Base-by-base conservation (phyloP, 2,329 filamentous ascomycete genomes). In the Ophiostoma triangulosporum region DNA sequence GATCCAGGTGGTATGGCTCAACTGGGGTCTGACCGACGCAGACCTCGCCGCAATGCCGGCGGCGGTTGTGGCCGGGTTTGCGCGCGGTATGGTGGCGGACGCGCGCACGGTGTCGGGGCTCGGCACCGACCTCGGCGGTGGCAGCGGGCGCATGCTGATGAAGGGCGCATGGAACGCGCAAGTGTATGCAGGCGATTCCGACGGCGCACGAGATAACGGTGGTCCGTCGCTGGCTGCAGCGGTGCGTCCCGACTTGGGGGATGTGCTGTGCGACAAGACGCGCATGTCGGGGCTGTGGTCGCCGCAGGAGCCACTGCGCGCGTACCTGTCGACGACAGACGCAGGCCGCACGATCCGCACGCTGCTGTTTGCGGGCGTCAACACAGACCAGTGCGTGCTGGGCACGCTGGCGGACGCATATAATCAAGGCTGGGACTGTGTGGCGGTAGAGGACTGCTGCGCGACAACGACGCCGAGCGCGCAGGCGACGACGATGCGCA, bases 301-400 rank as follows among this genome's bases (percentile, higher is more conserved):
- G 24, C 60, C 64, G 8, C 61, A 61, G 11, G 73, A 72, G 45
- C 65, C 68, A 7, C 65, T 76, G 46, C 69, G 69, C 52, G 63
- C 64, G 36, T 70, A 67, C 36, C 46, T 32, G 68, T 48, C 66
- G 66, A 0, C 70, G 70, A 22, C 50, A 54, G 70, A 58, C 45
- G 12, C 22, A 15, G 17, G 35, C 14, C 35, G 35, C 35, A 36
- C 8, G 6, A 40, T 26, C 11, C 38, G 15, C 24, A 80, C 76
- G 5, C 61, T 81, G 45, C 60, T 82, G 20, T 80, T 81, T 57
- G 65, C 74, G 1, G 78, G 78, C 0, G 77, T 80, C 12, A 81
- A 82, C 60, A 80, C 77, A 3, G 77, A 82, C 63, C 77, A 80
- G 61, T 81, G 78, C 60, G 77, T 82, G 7, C 68, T 73, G 22